phyloP scores from a whole-genome alignment of 345 rosid species.

The Eucalyptus melliodora region DNA sequence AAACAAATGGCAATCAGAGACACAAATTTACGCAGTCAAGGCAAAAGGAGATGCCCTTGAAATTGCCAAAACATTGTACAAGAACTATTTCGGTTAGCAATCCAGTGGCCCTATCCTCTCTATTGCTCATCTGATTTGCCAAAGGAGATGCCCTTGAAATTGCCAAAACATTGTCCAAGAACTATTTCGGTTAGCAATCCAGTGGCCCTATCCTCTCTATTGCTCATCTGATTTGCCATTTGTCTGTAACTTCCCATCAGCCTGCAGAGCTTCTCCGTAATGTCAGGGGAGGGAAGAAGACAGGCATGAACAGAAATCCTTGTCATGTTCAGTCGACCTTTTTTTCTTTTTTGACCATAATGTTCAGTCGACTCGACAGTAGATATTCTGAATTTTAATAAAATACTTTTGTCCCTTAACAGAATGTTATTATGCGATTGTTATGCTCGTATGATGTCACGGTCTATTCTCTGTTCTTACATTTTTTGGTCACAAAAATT shows the following conservation, averaged over 20 bases:
- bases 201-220: background rate
- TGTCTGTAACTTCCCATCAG: background rate
- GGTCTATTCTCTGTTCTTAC: background rate
- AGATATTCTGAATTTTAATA: background rate
- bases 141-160: slow-evolving; percentile 53
- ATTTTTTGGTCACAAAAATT: background rate
- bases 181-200: slow-evolving; percentile 23
- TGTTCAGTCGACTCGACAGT: background rate
- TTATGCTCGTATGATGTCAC: background rate
- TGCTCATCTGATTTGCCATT: background rate
- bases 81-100: slow-evolving; percentile 34
- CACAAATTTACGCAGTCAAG: slow-evolving; percentile 34
- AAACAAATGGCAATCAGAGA: slow-evolving; percentile 54
- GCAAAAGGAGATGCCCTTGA: slow-evolving; percentile 57
- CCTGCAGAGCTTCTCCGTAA: background rate
- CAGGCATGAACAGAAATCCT: background rate
- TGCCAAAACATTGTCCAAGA: slow-evolving; percentile 38
- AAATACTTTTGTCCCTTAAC: background rate
- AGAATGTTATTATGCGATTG: background rate
- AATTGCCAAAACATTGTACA: slow-evolving; percentile 37
- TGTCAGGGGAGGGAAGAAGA: background rate
- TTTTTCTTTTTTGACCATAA: too few relatives aligned
- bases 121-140: background rate
- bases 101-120: background rate
- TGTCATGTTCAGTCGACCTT: background rate